Percentiles rank a stretch among this genome's conserved stretches.
Conservation (phyloP, 2,329 filamentous ascomycete species). For the Stylonectria norvegica region DNA sequence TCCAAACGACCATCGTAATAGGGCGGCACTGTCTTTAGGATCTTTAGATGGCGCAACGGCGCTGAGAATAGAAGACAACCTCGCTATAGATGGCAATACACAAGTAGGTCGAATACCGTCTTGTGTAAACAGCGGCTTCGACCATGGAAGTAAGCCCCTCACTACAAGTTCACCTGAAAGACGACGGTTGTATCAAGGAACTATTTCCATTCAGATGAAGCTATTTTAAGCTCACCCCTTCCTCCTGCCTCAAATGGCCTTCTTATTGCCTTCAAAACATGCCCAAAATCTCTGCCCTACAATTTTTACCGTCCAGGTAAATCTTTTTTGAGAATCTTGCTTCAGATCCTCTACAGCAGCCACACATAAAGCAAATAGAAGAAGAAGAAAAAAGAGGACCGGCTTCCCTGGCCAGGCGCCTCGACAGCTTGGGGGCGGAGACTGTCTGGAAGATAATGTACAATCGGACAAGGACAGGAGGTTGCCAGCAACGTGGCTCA, state of each 20-base stretch:
- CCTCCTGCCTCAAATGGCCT: constrained; percentile 9
- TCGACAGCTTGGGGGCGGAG: constrained; percentile 26
- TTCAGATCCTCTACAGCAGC: constrained; percentile 1
- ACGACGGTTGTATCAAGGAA: constrained; percentile 5
- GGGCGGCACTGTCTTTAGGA: no score
- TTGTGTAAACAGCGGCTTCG: no score
- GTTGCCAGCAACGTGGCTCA: constrained; percentile 15
- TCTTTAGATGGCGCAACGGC: no score
- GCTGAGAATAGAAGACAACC: no score
- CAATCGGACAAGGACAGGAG: constrained; percentile 22
- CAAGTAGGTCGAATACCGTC: no score
- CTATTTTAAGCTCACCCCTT: constrained; percentile 15
- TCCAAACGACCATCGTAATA: no score
- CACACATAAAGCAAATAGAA: constrained; percentile 1
- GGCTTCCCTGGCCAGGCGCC: constrained; percentile 7
- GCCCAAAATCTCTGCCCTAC: constrained; percentile 5
- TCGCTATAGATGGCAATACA: no score
- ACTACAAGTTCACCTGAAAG: no score
- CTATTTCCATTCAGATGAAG: constrained; percentile 23
- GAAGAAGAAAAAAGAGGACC: constrained; percentile 12
- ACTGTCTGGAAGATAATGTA: constrained; percentile 30
- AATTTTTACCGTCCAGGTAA: no score
- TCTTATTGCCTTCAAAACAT: not conserved
- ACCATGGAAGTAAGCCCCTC: no score
- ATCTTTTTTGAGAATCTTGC: constrained; percentile 2